Conservation (phyloP, 2,329 filamentous ascomycete species). For the Calonectria leucothoes region DNA sequence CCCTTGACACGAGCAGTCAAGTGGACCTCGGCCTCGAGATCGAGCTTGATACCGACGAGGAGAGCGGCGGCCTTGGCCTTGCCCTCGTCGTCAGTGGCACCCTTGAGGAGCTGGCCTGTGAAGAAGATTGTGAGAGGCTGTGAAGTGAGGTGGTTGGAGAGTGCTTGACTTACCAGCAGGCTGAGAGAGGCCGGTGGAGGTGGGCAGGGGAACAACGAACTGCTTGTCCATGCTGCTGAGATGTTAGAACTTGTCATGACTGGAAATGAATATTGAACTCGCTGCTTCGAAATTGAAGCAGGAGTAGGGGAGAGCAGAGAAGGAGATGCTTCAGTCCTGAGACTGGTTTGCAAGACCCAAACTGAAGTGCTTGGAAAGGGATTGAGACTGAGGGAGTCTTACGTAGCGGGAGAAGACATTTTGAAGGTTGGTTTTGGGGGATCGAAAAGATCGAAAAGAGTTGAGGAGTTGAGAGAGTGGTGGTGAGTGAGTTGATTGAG, state of each 20-base stretch:
- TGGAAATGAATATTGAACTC: neutral
- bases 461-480: conserved; percentile 5
- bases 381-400: neutral
- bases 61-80: conserved; percentile 68
- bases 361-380: neutral
- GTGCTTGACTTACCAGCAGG: conserved; percentile 34
- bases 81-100: conserved; percentile 66
- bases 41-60: conserved; percentile 71
- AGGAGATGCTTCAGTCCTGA: neutral
- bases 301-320: neutral
- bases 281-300: neutral
- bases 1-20: conserved; percentile 69
- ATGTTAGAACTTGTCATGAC: neutral
- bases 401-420: neutral
- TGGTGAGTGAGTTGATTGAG: neutral
- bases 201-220: conserved; percentile 42
- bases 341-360: neutral
- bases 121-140: neutral
- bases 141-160: conserved; percentile 12
- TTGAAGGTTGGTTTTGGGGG: conserved; percentile 1
- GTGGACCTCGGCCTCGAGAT: conserved; percentile 71
- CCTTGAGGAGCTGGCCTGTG: conserved; percentile 65
- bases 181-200: conserved; percentile 50
- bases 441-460: neutral
- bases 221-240: conserved; percentile 28